These are phyloP conservation scores for Corchorus olitorius DNA, from an alignment of 345 rosid genomes.

Conservation along the genomic window DNA sequence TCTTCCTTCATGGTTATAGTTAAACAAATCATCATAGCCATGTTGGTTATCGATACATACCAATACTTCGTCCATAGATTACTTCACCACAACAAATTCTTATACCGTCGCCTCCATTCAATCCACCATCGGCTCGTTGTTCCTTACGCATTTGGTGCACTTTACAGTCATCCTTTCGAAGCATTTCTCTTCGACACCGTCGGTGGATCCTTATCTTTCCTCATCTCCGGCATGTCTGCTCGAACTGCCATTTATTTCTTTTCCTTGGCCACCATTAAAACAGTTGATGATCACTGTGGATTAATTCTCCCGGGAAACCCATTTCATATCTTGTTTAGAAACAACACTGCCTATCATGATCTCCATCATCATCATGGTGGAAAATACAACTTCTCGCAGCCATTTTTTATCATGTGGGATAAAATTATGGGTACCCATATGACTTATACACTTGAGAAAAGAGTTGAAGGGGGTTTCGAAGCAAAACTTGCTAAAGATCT, in stretches of 20 bases:
- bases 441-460: slow-evolving; percentile 72
- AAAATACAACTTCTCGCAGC: slow-evolving; percentile 79
- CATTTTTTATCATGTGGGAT: slow-evolving; percentile 75
- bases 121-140: slow-evolving; percentile 77
- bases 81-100: slow-evolving; percentile 79
- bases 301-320: slow-evolving; percentile 78
- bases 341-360: slow-evolving; percentile 79
- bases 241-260: too few relatives aligned
- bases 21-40: slow-evolving; percentile 64
- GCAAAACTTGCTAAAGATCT: neutral
- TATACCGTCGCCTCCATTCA: slow-evolving; percentile 73
- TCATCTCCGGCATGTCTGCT: too few relatives aligned
- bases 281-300: slow-evolving; percentile 64
- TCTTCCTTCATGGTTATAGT: slow-evolving; percentile 53
- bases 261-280: slow-evolving; percentile 55
- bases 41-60: slow-evolving; percentile 76
- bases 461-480: slow-evolving; percentile 68
- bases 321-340: slow-evolving; percentile 70
- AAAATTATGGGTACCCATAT: slow-evolving; percentile 66
- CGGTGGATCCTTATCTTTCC: slow-evolving; percentile 63
- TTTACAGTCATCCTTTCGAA: slow-evolving; percentile 74
- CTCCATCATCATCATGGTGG: slow-evolving; percentile 76
- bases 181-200: slow-evolving; percentile 77
- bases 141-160: slow-evolving; percentile 79
- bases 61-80: slow-evolving; percentile 78